Evolutionary conservation across 257 asterid genomes (phyloP), one percentile per base, ranked within the genome.

Genomic region (Datura wrightii): DNA sequence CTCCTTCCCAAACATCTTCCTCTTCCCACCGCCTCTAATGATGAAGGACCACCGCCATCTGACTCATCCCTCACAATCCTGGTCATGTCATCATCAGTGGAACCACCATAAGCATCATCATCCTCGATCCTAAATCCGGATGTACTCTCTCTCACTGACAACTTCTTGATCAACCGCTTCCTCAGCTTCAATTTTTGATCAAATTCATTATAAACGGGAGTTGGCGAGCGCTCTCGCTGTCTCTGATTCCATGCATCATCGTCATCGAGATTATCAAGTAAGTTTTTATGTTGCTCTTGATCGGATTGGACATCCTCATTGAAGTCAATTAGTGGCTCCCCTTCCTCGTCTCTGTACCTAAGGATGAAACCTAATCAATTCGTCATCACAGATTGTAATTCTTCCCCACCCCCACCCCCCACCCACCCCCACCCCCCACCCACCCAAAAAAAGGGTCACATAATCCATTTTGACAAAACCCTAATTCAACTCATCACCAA

Each of bases 301-400:
- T 94, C 95, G 46, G 99, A 93, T 71, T 52, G 91, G 69, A 91
- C 65, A 81, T 90, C 97, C 84, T 92, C 97, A 56, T 92, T 94
- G 50, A 91, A 96, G 72, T 94, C 93, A 96, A 96, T 90, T 92
- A 96, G 86, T 4, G 96, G 97, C 92, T 94, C 99, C n/a, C 98
- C 98, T 41, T 96, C 98, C 84, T 96, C 99, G 86, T 93, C 97
- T 16, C 90, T 87, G 85, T 92, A 91, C 78, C 98, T 94, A 83
- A 88, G 83, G 76, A 15, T 7, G 39, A 79, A 60, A 60, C 82
- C 67, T 24, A 13, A 46, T 53, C 24, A 79, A 85, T 42, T 9
- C 56, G 5, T 58, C 36, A 63, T 63, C 71, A 46, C 10, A 46
- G 52, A 46, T 46, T 46, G 1, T 46, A 42, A 46, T 46, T 46